Conservation (phyloP, 345 rosid genomes). For the Brassica juncea region DNA sequence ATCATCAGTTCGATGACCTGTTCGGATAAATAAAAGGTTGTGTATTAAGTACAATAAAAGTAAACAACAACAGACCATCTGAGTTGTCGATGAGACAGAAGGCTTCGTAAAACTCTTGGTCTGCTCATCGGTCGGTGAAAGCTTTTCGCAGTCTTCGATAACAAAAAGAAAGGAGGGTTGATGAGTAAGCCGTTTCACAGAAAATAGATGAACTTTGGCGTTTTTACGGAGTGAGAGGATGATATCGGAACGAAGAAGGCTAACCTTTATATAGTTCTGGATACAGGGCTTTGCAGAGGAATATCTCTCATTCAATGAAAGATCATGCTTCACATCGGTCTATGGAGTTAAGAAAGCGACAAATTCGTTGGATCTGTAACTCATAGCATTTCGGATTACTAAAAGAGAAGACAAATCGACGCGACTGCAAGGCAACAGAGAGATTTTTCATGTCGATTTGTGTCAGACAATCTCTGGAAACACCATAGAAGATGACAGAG, state of each 20-base stretch:
- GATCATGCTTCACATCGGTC: neutral
- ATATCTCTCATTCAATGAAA: neutral
- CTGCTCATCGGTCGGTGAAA: no score
- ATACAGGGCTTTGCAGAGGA: neutral
- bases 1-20: neutral
- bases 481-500: neutral
- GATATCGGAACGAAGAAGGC: no score
- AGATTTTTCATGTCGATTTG: neutral
- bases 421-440: neutral
- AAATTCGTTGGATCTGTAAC: neutral
- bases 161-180: constrained; percentile 7
- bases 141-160: constrained; percentile 20
- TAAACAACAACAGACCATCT: constrained; percentile 22
- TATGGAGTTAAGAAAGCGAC: neutral
- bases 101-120: constrained; percentile 33
- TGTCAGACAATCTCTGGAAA: neutral
- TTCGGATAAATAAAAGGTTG: neutral
- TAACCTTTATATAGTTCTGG: no score
- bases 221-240: no score
- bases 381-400: neutral
- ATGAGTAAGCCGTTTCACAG: no score
- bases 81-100: constrained; percentile 39
- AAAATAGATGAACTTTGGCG: no score
- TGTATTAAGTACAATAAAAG: neutral
- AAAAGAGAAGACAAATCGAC: neutral